Conservation (phyloP, 495 filamentous ascomycete species). For the Parmelia sp. region DNA sequence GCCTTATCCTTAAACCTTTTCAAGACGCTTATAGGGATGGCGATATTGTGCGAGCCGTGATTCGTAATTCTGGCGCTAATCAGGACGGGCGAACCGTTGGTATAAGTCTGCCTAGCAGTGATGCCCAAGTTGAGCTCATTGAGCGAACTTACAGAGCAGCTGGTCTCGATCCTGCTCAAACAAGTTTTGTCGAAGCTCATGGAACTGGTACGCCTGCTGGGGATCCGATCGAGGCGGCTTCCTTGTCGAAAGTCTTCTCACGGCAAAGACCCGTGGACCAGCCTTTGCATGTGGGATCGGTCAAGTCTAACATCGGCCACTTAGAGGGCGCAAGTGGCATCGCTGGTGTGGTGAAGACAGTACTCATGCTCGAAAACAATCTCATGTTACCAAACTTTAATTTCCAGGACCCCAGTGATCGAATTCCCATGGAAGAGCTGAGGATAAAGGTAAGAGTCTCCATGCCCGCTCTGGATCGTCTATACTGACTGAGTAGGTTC, state of each 20-base stretch:
- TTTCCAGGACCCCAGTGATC: constrained; percentile 39
- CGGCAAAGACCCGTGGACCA: constrained; percentile 1
- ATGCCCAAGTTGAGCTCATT: constrained; percentile 20
- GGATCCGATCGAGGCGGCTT: constrained; percentile 12
- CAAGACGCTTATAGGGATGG: constrained; percentile 39
- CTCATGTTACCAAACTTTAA: constrained; percentile 40
- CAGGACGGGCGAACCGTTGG: constrained; percentile 33
- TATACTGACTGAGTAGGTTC: constrained; percentile 31
- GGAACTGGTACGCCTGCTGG: constrained; percentile 14
- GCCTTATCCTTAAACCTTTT: constrained; percentile 39
- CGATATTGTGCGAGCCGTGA: constrained; percentile 39
- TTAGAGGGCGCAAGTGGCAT: constrained; percentile 19
- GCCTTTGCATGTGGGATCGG: constrained; percentile 32
- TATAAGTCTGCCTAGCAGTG: constrained; percentile 10
- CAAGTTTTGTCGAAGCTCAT: constrained; percentile 26
- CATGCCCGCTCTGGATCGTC: constrained; percentile 32
- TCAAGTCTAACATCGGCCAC: constrained; percentile 47
- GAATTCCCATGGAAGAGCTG: constrained; percentile 25
- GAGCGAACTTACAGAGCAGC: constrained; percentile 23
- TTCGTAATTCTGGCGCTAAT: constrained; percentile 21
- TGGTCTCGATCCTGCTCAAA: constrained; percentile 12
- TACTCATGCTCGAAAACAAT: constrained; percentile 37
- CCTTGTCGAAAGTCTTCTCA: constrained; percentile 27
- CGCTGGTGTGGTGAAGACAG: constrained; percentile 40
- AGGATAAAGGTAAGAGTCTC: constrained; percentile 37